These are phyloP conservation scores for Rosellinia necatrix DNA, from an alignment of 2,329 filamentous ascomycete species.

Conservation along the genomic window DNA sequence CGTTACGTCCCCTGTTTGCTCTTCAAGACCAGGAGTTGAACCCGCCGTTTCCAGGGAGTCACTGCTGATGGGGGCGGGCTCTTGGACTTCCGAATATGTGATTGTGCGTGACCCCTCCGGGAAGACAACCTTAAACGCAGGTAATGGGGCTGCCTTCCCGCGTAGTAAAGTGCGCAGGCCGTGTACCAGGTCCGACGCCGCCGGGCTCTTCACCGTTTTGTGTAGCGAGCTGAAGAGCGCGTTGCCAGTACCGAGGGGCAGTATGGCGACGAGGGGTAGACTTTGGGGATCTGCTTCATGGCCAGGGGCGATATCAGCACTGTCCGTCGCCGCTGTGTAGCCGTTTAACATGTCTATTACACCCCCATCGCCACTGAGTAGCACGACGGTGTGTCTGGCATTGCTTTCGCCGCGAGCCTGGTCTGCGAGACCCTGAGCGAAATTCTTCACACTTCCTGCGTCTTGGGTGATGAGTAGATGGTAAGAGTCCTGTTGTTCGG, in stretches of 20 bases:
- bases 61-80: constrained; percentile 10
- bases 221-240: constrained; percentile 67
- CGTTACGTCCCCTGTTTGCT: constrained; percentile 42
- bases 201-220: constrained; percentile 56
- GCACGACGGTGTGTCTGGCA: constrained; percentile 64
- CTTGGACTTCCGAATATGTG: constrained; percentile 39
- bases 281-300: not conserved
- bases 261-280: constrained; percentile 53
- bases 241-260: constrained; percentile 70
- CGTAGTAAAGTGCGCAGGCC: constrained; percentile 62
- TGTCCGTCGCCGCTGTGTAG: constrained; percentile 31
- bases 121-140: constrained; percentile 66
- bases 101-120: constrained; percentile 59
- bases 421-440: constrained; percentile 53
- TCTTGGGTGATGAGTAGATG: constrained; percentile 66
- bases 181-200: constrained; percentile 50
- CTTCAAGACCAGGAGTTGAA: constrained; percentile 27
- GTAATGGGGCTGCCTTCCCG: constrained; percentile 60
- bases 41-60: not conserved
- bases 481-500: constrained; percentile 43
- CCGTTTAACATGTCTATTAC: constrained; percentile 81
- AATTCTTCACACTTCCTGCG: constrained; percentile 64
- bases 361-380: constrained; percentile 88
- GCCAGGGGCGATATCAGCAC: not conserved
- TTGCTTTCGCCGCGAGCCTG: constrained; percentile 15